Percentiles rank a stretch among this genome's conserved stretches.
These are phyloP conservation scores for Mortierella sp. DNA, from an alignment of 371 early-diverging fungal species.

Conservation along the genomic window DNA sequence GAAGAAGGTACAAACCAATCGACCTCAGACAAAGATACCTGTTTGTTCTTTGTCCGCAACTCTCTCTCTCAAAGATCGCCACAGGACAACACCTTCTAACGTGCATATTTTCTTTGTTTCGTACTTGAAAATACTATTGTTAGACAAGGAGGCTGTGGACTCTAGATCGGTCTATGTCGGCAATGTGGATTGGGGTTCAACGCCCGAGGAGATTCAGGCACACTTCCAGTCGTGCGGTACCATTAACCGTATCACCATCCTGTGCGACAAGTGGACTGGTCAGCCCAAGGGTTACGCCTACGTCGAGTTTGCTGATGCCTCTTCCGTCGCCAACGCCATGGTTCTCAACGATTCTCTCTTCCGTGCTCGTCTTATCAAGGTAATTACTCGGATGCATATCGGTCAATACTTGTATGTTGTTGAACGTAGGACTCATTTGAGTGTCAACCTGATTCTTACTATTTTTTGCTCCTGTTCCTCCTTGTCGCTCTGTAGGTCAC, in stretches of 20 bases:
- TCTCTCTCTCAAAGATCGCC: too few relatives aligned
- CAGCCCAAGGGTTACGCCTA: slow-evolving; percentile 99
- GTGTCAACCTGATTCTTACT: too few relatives aligned
- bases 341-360: slow-evolving; percentile 91
- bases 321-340: slow-evolving; percentile 89
- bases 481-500: slow-evolving; percentile 64
- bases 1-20: slow-evolving; percentile 66
- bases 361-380: slow-evolving; percentile 91
- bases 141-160: slow-evolving; percentile 89
- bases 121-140: slow-evolving; percentile 7
- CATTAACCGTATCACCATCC: slow-evolving; percentile 96
- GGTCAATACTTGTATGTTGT: not conserved
- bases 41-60: too few relatives aligned
- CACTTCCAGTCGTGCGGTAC: slow-evolving; percentile 98
- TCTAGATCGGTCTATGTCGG: slow-evolving; percentile 95
- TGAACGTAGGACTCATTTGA: too few relatives aligned
- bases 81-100: slow-evolving; percentile 23
- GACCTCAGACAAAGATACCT: too few relatives aligned
- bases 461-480: not conserved
- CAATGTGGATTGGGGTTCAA: slow-evolving; percentile 96
- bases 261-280: slow-evolving; percentile 95
- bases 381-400: slow-evolving; percentile 25
- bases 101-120: not conserved
- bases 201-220: slow-evolving; percentile 96
- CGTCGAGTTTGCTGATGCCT: slow-evolving; percentile 94